A percentile compares a stretch with the other conserved stretches of the same genome.
These are phyloP conservation scores for Mycena alexandri DNA, from an alignment of 768 basidiomycete species.

Conservation along the genomic window DNA sequence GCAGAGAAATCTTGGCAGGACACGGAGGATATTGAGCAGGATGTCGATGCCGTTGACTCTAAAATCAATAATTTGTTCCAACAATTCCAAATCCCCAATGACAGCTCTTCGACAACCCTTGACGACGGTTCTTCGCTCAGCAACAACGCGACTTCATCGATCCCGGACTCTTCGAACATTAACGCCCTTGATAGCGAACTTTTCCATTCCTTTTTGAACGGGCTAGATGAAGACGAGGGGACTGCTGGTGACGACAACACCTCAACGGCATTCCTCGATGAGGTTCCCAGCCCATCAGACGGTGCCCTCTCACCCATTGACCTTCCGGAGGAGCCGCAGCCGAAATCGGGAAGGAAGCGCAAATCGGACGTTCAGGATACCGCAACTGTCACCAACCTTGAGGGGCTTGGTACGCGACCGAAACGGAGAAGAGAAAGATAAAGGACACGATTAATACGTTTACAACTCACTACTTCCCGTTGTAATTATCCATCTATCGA, in stretches of 20 bases:
- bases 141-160: slow-evolving; percentile 24
- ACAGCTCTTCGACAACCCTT: slow-evolving; percentile 48
- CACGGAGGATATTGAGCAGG: slow-evolving; percentile 74
- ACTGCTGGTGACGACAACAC: slow-evolving; percentile 17
- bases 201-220: slow-evolving; percentile 40
- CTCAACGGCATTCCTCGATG: slow-evolving; percentile 42
- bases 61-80: slow-evolving; percentile 81
- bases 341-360: slow-evolving; percentile 24
- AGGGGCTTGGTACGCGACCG: slow-evolving; percentile 1
- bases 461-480: slow-evolving; percentile 6
- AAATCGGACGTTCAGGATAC: slow-evolving; percentile 23
- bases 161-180: slow-evolving; percentile 34
- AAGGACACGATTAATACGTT: neutral
- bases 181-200: slow-evolving; percentile 36
- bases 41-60: slow-evolving; percentile 77
- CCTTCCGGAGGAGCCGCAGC: slow-evolving; percentile 12
- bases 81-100: slow-evolving; percentile 57
- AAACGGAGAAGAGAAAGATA: slow-evolving; percentile 37
- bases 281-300: slow-evolving; percentile 37
- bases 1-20: slow-evolving; percentile 71
- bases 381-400: neutral
- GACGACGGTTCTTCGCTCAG: slow-evolving; percentile 4
- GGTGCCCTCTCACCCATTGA: slow-evolving; percentile 29
- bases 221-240: slow-evolving; percentile 34
- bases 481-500: slow-evolving; percentile 23